These are phyloP conservation scores for Turnera subulata DNA, from an alignment of 345 rosid species.

Conservation along the genomic window DNA sequence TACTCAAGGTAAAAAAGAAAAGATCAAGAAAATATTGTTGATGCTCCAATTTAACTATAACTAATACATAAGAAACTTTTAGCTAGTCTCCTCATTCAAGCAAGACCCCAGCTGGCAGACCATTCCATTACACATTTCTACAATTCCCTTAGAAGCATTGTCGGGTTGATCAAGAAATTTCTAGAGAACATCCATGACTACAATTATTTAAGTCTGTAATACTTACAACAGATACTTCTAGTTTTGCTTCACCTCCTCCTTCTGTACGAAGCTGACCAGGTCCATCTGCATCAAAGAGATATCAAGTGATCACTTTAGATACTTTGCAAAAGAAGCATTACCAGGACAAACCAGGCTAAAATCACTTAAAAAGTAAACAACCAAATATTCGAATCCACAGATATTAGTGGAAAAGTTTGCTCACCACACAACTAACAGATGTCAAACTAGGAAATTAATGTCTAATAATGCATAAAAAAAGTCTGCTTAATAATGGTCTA, in stretches of 20 bases:
- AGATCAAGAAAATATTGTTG: too few species aligned
- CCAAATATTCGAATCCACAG: background rate
- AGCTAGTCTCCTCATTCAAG: background rate
- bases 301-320: background rate
- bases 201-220: background rate
- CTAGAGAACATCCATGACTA: background rate
- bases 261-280: background rate
- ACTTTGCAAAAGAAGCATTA: background rate
- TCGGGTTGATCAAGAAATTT: too few species aligned
- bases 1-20: too few species aligned
- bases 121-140: background rate
- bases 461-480: background rate
- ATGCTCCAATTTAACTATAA: background rate
- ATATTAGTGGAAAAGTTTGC: background rate
- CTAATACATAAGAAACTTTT: background rate
- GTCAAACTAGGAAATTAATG: too few species aligned
- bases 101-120: background rate
- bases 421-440: background rate
- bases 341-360: background rate
- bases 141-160: too few species aligned
- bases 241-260: slow-evolving; percentile 1
- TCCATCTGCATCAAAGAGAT: background rate
- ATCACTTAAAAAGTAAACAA: background rate
- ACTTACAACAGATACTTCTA: background rate
- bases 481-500: background rate